Evolutionary conservation across 169 alveolate species (phyloP).

Genomic region (Plasmodium billcollinsi): DNA sequence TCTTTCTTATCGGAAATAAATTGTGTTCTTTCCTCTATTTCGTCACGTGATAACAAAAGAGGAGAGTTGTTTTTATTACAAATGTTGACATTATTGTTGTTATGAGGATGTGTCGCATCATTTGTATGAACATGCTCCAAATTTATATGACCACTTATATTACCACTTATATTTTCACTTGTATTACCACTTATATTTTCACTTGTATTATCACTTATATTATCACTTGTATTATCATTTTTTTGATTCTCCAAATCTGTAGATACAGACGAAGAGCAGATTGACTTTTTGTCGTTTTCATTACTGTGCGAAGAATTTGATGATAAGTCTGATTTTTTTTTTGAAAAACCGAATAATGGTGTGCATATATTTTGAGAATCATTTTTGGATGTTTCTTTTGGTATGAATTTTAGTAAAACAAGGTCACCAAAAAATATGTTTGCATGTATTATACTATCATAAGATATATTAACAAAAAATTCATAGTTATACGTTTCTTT

Average conservation of each 20-base stretch:
- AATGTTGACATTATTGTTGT: background rate
- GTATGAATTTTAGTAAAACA: constrained; percentile 49
- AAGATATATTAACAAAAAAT: constrained; percentile 20
- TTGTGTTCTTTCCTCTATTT: no score
- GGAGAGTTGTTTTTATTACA: no score
- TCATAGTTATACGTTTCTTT: constrained; percentile 35
- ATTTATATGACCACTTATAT: background rate
- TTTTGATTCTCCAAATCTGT: background rate
- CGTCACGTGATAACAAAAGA: no score
- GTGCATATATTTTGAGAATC: constrained; percentile 19
- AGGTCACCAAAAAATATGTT: constrained; percentile 65
- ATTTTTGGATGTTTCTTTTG: constrained; percentile 46
- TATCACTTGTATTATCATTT: background rate
- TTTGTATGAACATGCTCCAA: background rate
- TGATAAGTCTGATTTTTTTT: constrained; percentile 12
- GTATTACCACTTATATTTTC: background rate
- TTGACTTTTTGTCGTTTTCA: constrained; percentile 15
- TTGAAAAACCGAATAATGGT: background rate
- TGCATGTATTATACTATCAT: constrained; percentile 14
- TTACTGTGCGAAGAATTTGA: background rate
- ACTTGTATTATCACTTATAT: background rate
- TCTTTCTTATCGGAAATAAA: background rate
- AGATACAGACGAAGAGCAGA: background rate
- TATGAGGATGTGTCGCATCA: background rate
- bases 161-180: background rate